Base-by-base conservation (phyloP, 352 stramenopile species). In the Peronospora destructor region DNA sequence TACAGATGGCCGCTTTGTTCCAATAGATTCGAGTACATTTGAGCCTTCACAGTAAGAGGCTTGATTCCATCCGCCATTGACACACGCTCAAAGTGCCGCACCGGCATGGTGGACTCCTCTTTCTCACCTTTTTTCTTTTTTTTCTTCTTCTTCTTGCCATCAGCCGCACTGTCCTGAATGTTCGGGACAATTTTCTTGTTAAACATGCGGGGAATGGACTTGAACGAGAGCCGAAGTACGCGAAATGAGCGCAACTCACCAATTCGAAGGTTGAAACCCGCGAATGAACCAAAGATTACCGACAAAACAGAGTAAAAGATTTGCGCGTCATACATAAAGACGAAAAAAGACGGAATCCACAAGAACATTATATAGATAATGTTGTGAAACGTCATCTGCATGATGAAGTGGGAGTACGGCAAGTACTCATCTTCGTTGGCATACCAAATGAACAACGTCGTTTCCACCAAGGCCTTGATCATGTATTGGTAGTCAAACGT, bases 181-280 rank as follows among this genome's bases (percentile, higher is more conserved):
- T 93, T 93, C 28, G 77, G 73, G 14, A 93, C 79, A 49, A 93
- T 84, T 47, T 93, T 93, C 61, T 88, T 84, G 66, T 93, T 93
- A 52, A 93, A 93, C 56, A 91, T 79, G 19, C 79, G 61, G 13
- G 82, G 82, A 47, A 93, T 93, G 17, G 71, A 87, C 73, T 91
- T 91, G 61, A 93, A 93, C 29, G 82, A 79, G 16, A 88, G 56
- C 8, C 82, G 79, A 7, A 93, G 61, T 16, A 93, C 76, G 30
- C 82, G 76, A 73, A 92, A 92, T 8, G 82, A 92, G 9, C 82
- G 79, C 19, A 92, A 45, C 26, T 92, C 82, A 66, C 82, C 82
- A 17, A 93, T 91, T 23, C 79, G 77, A 28, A 93, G 57, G 48
- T 93, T 93, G 51, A 93, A 93, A 34, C 82, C 82, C 7, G 71